Evolutionary conservation across 2,329 filamentous ascomycete species (phyloP).

Genomic region (Lasiodiplodia theobromae): DNA sequence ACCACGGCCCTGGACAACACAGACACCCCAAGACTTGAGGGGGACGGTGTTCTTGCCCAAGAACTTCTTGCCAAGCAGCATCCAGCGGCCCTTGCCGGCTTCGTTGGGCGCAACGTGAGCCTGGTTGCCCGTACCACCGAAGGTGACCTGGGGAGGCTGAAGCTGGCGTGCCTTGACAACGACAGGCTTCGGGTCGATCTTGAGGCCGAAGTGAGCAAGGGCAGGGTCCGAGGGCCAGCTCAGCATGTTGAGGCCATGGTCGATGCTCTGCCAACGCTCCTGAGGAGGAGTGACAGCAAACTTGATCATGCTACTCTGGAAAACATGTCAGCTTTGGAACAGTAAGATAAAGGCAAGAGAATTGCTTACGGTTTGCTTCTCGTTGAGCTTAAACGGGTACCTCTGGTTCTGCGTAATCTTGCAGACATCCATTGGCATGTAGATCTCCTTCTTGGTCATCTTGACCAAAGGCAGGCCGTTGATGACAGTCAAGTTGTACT

Average conservation of each 20-base stretch:
- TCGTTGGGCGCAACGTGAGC: conserved; percentile 38
- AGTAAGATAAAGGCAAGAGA: conserved; percentile 36
- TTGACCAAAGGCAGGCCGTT: conserved; percentile 63
- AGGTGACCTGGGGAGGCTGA: conserved; percentile 73
- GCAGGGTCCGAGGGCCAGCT: conserved; percentile 74
- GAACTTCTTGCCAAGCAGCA: conserved; percentile 83
- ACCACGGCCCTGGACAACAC: conserved; percentile 65
- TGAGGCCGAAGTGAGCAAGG: conserved; percentile 75
- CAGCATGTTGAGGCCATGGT: conserved; percentile 70
- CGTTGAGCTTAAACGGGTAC: conserved; percentile 65
- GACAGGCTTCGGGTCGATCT: conserved; percentile 70
- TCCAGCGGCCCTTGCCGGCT: conserved; percentile 78
- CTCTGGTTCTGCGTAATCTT: conserved; percentile 62
- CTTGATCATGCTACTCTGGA: conserved; percentile 78
- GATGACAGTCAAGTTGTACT: conserved; percentile 59
- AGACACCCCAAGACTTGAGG: conserved; percentile 78
- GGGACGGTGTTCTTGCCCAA: conserved; percentile 66
- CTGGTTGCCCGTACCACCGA: conserved; percentile 50
- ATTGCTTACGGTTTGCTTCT: conserved; percentile 66
- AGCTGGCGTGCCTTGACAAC: conserved; percentile 73
- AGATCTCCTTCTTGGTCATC: conserved; percentile 62
- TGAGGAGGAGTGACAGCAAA: conserved; percentile 82
- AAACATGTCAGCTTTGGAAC: background rate
- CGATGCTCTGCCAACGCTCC: conserved; percentile 72
- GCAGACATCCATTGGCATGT: conserved; percentile 65